phyloP scores from a whole-genome alignment of 805 yeast species.

The Nakazawaea ernobii region DNA sequence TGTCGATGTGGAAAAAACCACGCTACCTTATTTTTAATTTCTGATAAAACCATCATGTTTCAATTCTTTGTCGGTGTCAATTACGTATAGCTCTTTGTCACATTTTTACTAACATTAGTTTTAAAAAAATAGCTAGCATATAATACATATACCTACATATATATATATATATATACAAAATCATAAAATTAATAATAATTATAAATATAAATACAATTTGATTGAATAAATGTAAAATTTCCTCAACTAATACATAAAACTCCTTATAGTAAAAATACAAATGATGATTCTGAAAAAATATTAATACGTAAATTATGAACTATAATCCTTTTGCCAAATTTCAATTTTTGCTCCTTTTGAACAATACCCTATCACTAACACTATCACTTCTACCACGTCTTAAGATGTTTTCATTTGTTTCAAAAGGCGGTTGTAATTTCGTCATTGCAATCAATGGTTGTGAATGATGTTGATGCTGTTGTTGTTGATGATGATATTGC shows the following conservation, averaged over 20 bases:
- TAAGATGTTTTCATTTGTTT: not conserved
- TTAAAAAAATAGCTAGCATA: not conserved
- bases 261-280: not conserved
- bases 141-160: not conserved
- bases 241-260: no score
- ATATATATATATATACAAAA: not conserved
- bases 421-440: slow-evolving; percentile 11
- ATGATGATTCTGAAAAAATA: not conserved
- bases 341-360: slow-evolving; percentile 9
- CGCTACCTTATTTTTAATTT: slow-evolving; percentile 85
- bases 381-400: slow-evolving; percentile 12
- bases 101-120: not conserved
- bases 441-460: not conserved
- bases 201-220: no score
- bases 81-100: no score
- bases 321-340: no score
- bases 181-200: no score
- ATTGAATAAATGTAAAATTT: no score
- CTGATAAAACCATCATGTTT: slow-evolving; percentile 33
- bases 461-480: slow-evolving; percentile 10
- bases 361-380: slow-evolving; percentile 10
- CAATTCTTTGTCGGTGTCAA: no score
- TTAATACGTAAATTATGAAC: no score
- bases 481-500: slow-evolving; percentile 13
- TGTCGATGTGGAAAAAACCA: slow-evolving; percentile 98